Conservation (phyloP, 805 yeast species). For the Debaryomyces maramus region DNA sequence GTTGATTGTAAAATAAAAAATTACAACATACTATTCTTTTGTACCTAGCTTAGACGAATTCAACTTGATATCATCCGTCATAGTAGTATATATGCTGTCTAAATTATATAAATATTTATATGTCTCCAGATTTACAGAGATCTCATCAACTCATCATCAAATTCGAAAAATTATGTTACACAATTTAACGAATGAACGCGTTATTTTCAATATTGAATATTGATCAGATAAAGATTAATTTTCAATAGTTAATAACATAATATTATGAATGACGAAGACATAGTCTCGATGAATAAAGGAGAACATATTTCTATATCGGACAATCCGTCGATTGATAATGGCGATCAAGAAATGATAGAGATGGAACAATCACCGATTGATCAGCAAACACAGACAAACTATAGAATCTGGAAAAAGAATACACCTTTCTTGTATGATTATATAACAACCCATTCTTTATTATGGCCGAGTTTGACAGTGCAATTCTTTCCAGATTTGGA, state of each 20-base stretch:
- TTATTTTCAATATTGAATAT: too few species aligned
- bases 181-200: too few species aligned
- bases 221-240: too few species aligned
- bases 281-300: background rate
- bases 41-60: constrained; percentile 86
- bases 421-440: constrained; percentile 44
- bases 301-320: background rate
- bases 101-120: too few species aligned
- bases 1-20: background rate
- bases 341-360: background rate
- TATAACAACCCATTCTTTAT: constrained; percentile 37
- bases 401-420: constrained; percentile 45
- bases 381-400: constrained; percentile 30
- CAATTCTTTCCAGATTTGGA: constrained; percentile 45
- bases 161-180: too few species aligned
- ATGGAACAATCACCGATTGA: constrained; percentile 23
- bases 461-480: constrained; percentile 45
- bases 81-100: too few species aligned
- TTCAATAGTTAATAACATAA: too few species aligned
- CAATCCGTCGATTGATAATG: too few species aligned
- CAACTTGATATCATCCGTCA: constrained; percentile 41
- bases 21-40: constrained; percentile 58
- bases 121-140: too few species aligned
- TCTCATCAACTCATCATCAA: too few species aligned
- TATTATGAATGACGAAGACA: background rate